A percentile compares a stretch with the other conserved stretches of the same genome.
These are phyloP conservation scores for Podochytrium sp. DNA, from an alignment of 192 early-diverging fungal genomes.

Conservation along the genomic window DNA sequence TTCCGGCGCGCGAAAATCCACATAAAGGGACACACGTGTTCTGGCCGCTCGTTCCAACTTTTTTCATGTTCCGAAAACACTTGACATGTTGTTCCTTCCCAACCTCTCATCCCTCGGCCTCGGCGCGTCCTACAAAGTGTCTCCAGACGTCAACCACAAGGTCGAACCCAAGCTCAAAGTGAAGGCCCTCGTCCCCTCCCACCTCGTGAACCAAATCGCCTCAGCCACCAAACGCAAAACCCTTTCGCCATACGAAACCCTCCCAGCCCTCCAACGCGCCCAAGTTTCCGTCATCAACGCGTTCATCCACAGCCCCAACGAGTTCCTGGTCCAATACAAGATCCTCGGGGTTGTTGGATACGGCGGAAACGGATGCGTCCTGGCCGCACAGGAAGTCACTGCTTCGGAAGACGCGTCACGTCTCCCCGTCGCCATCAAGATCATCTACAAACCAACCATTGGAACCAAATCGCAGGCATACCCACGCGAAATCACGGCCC, in stretches of 20 bases:
- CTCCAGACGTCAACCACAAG: too few species aligned
- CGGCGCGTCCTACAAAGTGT: too few species aligned
- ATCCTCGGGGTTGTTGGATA: conserved; percentile 25
- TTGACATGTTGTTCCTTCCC: too few species aligned
- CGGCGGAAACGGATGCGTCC: conserved; percentile 32
- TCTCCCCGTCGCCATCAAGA: conserved; percentile 13
- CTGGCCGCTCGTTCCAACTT: too few species aligned
- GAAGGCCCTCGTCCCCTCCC: neutral
- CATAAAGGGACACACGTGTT: too few species aligned
- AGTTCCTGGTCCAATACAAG: conserved; percentile 5
- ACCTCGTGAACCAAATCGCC: neutral
- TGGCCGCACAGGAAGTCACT: too few species aligned
- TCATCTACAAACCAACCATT: conserved; percentile 15
- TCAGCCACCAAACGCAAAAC: neutral
- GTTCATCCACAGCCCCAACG: neutral
- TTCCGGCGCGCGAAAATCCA: too few species aligned
- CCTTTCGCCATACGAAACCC: neutral
- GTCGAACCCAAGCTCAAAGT: neutral
- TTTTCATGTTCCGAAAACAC: too few species aligned
- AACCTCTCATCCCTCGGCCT: too few species aligned
- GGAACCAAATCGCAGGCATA: neutral
- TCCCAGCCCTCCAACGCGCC: neutral
- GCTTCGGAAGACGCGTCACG: neutral
- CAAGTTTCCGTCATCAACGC: conserved; percentile 7
- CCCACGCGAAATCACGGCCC: conserved; percentile 1